Evolutionary conservation across 345 rosid genomes (phyloP).

Genomic region (Mallotus nudiflorus): DNA sequence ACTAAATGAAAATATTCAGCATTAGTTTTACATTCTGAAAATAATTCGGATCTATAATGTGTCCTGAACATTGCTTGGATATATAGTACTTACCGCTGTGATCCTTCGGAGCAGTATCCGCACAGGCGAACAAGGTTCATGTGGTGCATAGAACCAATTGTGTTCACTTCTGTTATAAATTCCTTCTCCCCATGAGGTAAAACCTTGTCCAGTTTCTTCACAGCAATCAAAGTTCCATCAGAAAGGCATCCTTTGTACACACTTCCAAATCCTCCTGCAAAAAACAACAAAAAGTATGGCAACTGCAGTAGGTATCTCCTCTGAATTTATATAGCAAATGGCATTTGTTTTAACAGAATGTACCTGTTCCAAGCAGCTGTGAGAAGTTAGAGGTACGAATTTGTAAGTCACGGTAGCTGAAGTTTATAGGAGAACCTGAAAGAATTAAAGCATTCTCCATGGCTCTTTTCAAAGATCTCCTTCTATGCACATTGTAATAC

Average conservation of each 20-base stretch:
- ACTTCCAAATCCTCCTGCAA: constrained; percentile 40
- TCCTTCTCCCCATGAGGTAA: constrained; percentile 37
- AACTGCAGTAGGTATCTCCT: background rate
- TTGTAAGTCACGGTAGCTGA: constrained; percentile 71
- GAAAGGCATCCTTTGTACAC: constrained; percentile 31
- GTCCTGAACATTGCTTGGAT: background rate
- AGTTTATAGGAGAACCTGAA: constrained; percentile 66
- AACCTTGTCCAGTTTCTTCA: constrained; percentile 35
- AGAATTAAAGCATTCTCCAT: constrained; percentile 51
- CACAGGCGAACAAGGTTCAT: constrained; percentile 36
- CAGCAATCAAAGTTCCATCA: constrained; percentile 34
- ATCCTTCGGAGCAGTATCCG: constrained; percentile 33
- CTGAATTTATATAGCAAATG: background rate
- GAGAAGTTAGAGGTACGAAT: constrained; percentile 64
- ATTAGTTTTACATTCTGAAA: too few species aligned
- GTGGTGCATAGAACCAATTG: constrained; percentile 39
- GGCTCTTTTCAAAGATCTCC: constrained; percentile 51
- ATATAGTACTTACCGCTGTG: constrained; percentile 48
- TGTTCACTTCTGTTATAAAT: constrained; percentile 37
- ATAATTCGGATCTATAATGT: too few species aligned
- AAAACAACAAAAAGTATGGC: constrained; percentile 7
- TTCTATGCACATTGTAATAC: constrained; percentile 61
- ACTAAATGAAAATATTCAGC: background rate
- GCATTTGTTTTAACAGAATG: background rate
- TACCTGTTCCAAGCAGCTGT: constrained; percentile 80